A percentile compares a stretch with the other conserved stretches of the same genome.
phyloP scores from a whole-genome alignment of 202 grass and related monocot genomes.

The Schoenoplectus triqueter region DNA sequence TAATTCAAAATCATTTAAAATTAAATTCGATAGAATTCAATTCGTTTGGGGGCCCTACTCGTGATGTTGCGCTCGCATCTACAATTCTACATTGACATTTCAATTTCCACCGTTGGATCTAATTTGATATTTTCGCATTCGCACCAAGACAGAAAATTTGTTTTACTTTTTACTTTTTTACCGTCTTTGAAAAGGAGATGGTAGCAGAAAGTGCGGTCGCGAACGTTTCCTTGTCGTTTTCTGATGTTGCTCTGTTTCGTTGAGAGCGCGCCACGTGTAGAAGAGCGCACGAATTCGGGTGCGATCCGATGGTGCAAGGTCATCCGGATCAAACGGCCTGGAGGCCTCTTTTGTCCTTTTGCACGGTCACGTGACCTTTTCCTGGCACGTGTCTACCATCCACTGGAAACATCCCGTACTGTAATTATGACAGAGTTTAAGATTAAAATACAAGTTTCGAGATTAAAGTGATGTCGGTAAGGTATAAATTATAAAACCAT shows the following conservation, averaged over 20 bases:
- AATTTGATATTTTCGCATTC: not conserved
- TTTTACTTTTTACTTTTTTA: not conserved
- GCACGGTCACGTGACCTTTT: slow-evolving; percentile 16
- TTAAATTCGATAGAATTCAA: no score
- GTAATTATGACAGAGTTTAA: not conserved
- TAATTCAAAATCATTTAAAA: no score
- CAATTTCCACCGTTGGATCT: not conserved
- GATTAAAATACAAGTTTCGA: not conserved
- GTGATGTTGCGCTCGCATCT: no score
- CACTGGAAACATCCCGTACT: slow-evolving; percentile 1
- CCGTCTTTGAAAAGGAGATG: slow-evolving; percentile 11
- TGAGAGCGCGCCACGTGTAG: not conserved
- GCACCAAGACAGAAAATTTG: not conserved
- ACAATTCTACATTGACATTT: not conserved
- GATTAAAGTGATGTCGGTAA: not conserved
- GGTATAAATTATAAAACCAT: not conserved
- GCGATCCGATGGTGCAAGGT: not conserved
- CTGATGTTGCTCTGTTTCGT: not conserved
- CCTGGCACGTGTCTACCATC: not conserved
- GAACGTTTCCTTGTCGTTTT: slow-evolving; percentile 36
- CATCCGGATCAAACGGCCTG: not conserved
- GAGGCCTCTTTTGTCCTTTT: not conserved
- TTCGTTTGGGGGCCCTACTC: no score
- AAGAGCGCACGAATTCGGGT: not conserved
- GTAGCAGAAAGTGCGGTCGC: slow-evolving; percentile 7